phyloP scores from a whole-genome alignment of 1,284 basidiomycete species.

The Puccinia coronata region DNA sequence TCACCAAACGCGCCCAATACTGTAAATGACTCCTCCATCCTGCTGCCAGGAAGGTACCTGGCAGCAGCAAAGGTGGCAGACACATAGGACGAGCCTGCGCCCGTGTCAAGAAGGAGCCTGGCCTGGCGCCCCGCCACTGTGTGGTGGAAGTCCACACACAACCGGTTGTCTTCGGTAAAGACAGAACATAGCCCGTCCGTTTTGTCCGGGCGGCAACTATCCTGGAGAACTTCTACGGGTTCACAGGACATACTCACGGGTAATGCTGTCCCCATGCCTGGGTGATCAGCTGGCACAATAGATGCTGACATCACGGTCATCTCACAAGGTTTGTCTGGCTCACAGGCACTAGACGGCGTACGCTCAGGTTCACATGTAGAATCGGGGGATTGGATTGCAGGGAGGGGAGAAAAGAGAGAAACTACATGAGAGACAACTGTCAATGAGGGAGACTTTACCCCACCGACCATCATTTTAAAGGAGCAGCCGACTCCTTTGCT shows the following conservation, averaged over 20 bases:
- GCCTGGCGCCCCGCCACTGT: too few species aligned
- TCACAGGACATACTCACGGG: not conserved
- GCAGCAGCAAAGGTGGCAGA: not conserved
- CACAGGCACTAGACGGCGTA: not conserved
- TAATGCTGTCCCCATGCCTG: not conserved
- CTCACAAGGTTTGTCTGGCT: not conserved
- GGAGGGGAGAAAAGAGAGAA: not conserved
- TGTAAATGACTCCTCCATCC: not conserved
- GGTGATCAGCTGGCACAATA: not conserved
- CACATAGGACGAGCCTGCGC: not conserved
- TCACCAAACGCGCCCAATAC: slow-evolving; percentile 19
- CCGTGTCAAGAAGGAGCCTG: too few species aligned
- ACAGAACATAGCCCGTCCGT: too few species aligned
- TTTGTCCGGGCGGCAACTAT: too few species aligned
- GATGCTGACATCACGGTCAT: too few species aligned
- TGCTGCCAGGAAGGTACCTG: not conserved
- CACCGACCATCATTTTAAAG: not conserved
- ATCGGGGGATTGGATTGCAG: not conserved
- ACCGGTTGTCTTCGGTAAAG: too few species aligned
- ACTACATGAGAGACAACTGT: not conserved
- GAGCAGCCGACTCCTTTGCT: not conserved
- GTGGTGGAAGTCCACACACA: too few species aligned
- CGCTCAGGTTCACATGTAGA: not conserved
- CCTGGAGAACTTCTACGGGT: not conserved
- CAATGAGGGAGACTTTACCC: not conserved